Evolutionary conservation across 225 moss, liverwort and hornwort species (phyloP).

Genomic region (Takakia lepidozioides): DNA sequence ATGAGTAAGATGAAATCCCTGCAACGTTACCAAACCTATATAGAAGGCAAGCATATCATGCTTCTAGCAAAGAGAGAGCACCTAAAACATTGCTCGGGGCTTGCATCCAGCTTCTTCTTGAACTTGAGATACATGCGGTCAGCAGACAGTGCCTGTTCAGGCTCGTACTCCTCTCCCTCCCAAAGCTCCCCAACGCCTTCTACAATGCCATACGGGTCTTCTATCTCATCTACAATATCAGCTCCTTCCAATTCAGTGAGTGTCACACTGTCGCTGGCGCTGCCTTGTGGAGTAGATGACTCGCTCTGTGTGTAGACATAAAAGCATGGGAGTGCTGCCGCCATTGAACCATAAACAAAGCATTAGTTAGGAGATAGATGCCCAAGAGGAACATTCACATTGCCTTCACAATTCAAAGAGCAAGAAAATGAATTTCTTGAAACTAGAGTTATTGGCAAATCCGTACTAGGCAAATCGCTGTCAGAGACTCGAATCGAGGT

Average conservation of each 20-base stretch:
- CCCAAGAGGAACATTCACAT: not conserved
- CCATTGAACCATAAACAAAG: not conserved
- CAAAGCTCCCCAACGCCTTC: slow-evolving; percentile 71
- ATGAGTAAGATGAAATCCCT: too few relatives aligned
- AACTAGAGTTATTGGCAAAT: too few relatives aligned
- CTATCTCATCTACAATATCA: slow-evolving; percentile 37
- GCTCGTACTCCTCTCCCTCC: slow-evolving; percentile 92
- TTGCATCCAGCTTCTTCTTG: slow-evolving; percentile 72
- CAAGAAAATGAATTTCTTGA: slow-evolving; percentile 1
- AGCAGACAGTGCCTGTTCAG: slow-evolving; percentile 54
- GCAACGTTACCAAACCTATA: too few relatives aligned
- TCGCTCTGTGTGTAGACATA: slow-evolving; percentile 79
- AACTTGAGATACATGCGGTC: slow-evolving; percentile 85
- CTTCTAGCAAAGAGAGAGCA: slow-evolving; percentile 2
- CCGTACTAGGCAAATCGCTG: slow-evolving; percentile 39
- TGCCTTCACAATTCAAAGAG: too few relatives aligned
- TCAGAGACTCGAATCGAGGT: slow-evolving; percentile 32
- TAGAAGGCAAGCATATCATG: too few relatives aligned
- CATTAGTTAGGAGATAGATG: not conserved
- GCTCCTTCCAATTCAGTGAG: slow-evolving; percentile 20
- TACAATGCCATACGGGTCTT: slow-evolving; percentile 35
- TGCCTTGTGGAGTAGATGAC: slow-evolving; percentile 37
- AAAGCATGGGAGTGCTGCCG: slow-evolving; percentile 84
- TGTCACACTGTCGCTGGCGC: slow-evolving; percentile 19
- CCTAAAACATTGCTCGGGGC: slow-evolving; percentile 87